Percentiles rank a stretch among this genome's conserved stretches.
Conservation (phyloP, 2,329 filamentous ascomycete species). For the Malbranchea cinnamomea region DNA sequence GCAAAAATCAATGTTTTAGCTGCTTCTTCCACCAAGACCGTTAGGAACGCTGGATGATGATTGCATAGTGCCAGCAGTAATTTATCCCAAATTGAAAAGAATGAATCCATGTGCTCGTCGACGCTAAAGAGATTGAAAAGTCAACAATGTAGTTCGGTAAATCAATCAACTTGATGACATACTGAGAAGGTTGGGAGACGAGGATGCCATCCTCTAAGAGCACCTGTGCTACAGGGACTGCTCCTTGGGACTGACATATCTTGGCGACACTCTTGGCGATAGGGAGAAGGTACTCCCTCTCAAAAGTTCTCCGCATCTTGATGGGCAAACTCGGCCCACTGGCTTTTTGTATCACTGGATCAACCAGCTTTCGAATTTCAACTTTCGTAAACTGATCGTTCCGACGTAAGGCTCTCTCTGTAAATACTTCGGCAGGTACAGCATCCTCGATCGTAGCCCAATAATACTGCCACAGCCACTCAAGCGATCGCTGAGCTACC, state of each 20-base stretch:
- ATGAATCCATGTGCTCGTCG: slow-evolving; percentile 15
- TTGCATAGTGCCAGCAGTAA: slow-evolving; percentile 23
- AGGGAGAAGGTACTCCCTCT: slow-evolving; percentile 1
- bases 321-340: too few relatives aligned
- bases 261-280: too few relatives aligned
- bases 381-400: slow-evolving; percentile 1
- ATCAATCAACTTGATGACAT: too few relatives aligned
- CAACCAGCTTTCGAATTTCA: too few relatives aligned
- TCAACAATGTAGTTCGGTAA: too few relatives aligned
- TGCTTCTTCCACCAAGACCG: slow-evolving; percentile 25
- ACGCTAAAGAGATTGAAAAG: too few relatives aligned
- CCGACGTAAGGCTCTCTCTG: slow-evolving; percentile 2
- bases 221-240: slow-evolving; percentile 2
- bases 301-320: too few relatives aligned
- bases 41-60: slow-evolving; percentile 21
- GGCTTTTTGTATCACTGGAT: too few relatives aligned
- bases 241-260: slow-evolving; percentile 5
- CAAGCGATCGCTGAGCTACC: slow-evolving; percentile 53
- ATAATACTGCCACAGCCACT: slow-evolving; percentile 83
- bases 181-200: too few relatives aligned
- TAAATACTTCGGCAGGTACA: slow-evolving; percentile 7
- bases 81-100: slow-evolving; percentile 22
- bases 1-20: slow-evolving; percentile 20
- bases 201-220: slow-evolving; percentile 6
- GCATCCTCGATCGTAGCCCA: slow-evolving; percentile 44